These are phyloP conservation scores for Cystobasidium tubakii DNA, from an alignment of 768 basidiomycete genomes.

Conservation along the genomic window DNA sequence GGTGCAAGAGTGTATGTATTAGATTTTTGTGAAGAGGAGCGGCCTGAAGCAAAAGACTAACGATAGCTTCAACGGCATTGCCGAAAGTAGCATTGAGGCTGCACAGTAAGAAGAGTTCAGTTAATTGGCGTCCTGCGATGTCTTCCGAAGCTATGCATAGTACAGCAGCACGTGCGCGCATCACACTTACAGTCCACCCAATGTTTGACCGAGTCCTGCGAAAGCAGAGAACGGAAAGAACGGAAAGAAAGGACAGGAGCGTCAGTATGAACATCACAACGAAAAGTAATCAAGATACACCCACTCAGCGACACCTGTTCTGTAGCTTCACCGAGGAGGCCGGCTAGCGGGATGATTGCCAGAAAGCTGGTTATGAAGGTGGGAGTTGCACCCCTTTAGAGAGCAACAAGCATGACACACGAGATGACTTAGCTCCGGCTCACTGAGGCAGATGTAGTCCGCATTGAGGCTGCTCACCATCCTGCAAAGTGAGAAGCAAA, in stretches of 20 bases:
- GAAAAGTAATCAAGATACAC: background rate
- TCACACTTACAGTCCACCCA: conserved; percentile 60
- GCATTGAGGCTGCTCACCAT: conserved; percentile 67
- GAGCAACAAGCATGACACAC: background rate
- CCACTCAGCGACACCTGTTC: conserved; percentile 61
- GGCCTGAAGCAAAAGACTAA: background rate
- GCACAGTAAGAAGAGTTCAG: background rate
- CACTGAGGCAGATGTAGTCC: too few species aligned
- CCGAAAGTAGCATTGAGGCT: conserved; percentile 55
- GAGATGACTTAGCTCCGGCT: background rate
- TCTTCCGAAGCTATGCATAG: too few species aligned
- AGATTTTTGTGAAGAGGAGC: too few species aligned
- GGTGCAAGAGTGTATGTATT: background rate
- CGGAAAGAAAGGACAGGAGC: background rate
- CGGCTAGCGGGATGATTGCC: conserved; percentile 80
- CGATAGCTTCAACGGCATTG: conserved; percentile 54
- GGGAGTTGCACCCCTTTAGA: conserved; percentile 39
- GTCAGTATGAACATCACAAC: background rate
- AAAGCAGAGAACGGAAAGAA: background rate
- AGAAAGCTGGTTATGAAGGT: conserved; percentile 55
- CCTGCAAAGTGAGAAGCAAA: conserved; percentile 59
- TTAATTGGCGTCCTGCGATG: too few species aligned
- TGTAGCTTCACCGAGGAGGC: conserved; percentile 74
- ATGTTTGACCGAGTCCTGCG: conserved; percentile 63
- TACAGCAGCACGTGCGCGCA: background rate